Conservation (phyloP, 2,329 filamentous ascomycete species). For the Phoma herbarum region DNA sequence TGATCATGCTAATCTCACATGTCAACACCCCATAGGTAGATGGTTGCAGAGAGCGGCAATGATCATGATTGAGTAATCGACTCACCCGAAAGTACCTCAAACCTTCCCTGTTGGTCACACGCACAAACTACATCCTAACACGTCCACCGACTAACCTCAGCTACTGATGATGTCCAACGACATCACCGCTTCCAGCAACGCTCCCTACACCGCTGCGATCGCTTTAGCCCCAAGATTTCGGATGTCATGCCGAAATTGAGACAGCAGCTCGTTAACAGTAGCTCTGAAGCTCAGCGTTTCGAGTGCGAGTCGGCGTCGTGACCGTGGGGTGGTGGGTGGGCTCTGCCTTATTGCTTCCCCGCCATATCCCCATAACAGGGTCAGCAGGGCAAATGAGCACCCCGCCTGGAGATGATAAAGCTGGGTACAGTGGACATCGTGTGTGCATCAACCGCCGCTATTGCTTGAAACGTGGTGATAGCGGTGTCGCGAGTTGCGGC, state of each 20-base stretch:
- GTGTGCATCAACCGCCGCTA: conserved; percentile 34
- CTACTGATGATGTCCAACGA: conserved; percentile 1
- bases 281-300: conserved; percentile 7
- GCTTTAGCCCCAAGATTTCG: conserved; percentile 3
- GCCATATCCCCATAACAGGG: conserved; percentile 21
- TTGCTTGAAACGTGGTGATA: conserved; percentile 23
- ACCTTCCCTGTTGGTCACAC: conserved; percentile 14
- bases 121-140: neutral
- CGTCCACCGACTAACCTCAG: conserved; percentile 1
- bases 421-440: conserved; percentile 23
- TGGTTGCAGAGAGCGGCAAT: neutral
- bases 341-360: conserved; percentile 18
- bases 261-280: neutral
- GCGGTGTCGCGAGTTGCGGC: conserved; percentile 23
- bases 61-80: neutral
- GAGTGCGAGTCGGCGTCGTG: neutral
- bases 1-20: neutral
- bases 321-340: conserved; percentile 4
- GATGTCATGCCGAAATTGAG: conserved; percentile 13
- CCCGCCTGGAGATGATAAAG: conserved; percentile 18
- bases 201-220: conserved; percentile 13
- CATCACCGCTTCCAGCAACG: conserved; percentile 9
- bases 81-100: neutral
- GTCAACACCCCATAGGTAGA: neutral
- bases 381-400: conserved; percentile 22